Conservation (phyloP, 345 rosid genomes). For the Hirschfeldia incana region DNA sequence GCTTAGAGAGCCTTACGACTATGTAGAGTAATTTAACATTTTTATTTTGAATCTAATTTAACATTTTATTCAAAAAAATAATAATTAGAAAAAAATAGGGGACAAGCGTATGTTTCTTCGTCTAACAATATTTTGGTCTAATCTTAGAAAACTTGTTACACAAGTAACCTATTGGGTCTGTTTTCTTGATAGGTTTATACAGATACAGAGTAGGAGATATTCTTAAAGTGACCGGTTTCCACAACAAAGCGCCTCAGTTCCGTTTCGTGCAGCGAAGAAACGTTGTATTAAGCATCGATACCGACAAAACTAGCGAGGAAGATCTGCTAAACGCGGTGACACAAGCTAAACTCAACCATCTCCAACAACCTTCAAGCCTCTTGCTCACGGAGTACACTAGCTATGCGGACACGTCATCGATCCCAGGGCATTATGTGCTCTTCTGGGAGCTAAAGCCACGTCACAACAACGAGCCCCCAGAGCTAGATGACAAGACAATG, state of each 20-base stretch:
- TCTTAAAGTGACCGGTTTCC: conserved; percentile 74
- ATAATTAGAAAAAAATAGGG: too few species aligned
- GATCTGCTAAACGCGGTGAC: conserved; percentile 84
- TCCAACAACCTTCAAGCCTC: conserved; percentile 60
- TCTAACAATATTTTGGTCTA: too few species aligned
- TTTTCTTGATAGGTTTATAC: conserved; percentile 54
- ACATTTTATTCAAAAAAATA: too few species aligned
- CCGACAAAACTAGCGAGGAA: conserved; percentile 89
- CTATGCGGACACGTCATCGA: conserved; percentile 69
- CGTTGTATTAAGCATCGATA: conserved; percentile 80
- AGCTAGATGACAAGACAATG: conserved; percentile 58
- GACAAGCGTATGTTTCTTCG: too few species aligned
- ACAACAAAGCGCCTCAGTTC: conserved; percentile 87
- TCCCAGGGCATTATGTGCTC: conserved; percentile 90
- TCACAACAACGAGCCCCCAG: conserved; percentile 48
- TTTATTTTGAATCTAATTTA: too few species aligned
- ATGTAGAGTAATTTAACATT: too few species aligned
- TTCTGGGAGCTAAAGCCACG: conserved; percentile 84
- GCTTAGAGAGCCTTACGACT: too few species aligned
- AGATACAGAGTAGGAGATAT: conserved; percentile 94
- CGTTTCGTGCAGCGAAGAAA: conserved; percentile 79
- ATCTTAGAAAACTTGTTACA: conserved; percentile 7
- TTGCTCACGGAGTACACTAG: conserved; percentile 81
- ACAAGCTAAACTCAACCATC: conserved; percentile 58
- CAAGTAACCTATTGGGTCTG: conserved; percentile 10